Evolutionary conservation across 2,329 filamentous ascomycete genomes (phyloP), one percentile per base, ranked within the genome.

Genomic region (Helicocarpus griseus): DNA sequence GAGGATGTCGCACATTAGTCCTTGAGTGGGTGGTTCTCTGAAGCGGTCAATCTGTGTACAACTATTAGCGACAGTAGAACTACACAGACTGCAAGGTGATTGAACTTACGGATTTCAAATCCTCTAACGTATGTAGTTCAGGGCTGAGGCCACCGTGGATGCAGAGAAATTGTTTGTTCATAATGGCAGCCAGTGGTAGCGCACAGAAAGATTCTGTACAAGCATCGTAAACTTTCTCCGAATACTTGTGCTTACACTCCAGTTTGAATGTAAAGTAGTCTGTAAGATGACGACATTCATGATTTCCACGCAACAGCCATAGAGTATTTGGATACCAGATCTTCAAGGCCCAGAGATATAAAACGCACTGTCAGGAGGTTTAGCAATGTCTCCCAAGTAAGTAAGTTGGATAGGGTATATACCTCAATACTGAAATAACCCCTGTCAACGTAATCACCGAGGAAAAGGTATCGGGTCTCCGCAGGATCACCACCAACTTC

Each of bases 191-290:
- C 61, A 98, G 77, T 28, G 93, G 93, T 57, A 98, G 76, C 57
- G 86, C 80, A 74, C 93, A 98, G 78, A 98, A 98, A 0, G 93
- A 94, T 59, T 98, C 91, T 82, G 96, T 95, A 74, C 93, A 97
- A 52, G 93, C 91, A 65, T 98, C 91, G 69, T 98, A 98, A 54
- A 98, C 81, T 57, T 81, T 81, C 74, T 97, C 93, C 31, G 89
- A 95, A 74, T 98, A 98, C 72, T 98, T 98, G 81, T 98, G 93
- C 76, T 95, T 96, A 79, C 93, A 98, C 72, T 98, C 93, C 53
- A 98, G 83, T 78, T 98, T 97, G 78, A 98, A 98, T 55, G 93
- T 98, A 74, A 98, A 98, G 78, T 98, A 98, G 69, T 98, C 93
- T 53, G 93, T 98, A 79, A 98, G 80, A 76, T 98, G 93, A 64